Evolutionary conservation across 345 rosid species (phyloP).

Genomic region (Pugionium dolabratum): DNA sequence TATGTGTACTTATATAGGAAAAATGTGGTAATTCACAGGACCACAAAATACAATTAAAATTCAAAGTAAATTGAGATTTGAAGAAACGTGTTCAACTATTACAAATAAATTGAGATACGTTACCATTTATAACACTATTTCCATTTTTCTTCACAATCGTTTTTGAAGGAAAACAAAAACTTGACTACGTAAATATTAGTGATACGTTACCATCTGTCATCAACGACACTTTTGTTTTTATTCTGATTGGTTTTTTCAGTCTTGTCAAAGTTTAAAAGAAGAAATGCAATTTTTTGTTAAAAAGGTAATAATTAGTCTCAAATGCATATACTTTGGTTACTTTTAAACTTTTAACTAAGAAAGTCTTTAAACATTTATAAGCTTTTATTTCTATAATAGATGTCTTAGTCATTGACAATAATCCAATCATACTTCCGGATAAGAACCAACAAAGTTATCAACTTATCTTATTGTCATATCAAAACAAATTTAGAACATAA

Average conservation of each 20-base stretch:
- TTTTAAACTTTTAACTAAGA: background rate
- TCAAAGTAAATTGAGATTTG: constrained; percentile 1
- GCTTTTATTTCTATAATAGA: no score
- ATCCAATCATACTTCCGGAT: background rate
- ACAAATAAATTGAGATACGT: constrained; percentile 12
- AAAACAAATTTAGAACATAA: background rate
- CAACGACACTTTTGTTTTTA: no score
- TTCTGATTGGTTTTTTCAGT: no score
- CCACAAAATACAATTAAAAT: constrained; percentile 16
- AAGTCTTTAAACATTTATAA: background rate
- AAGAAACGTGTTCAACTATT: background rate
- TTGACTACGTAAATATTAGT: background rate
- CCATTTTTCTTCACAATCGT: background rate
- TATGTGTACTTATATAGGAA: constrained; percentile 15
- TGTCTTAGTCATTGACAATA: no score
- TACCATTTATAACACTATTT: constrained; percentile 21
- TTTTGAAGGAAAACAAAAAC: background rate
- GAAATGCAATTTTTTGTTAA: no score
- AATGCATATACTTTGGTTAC: no score
- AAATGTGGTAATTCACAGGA: background rate
- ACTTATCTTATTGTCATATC: background rate
- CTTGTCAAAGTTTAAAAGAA: no score
- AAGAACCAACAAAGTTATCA: background rate
- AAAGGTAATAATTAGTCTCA: no score
- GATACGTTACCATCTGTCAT: no score